Conservation (phyloP, 1,284 basidiomycete species). For the Moesziomyces globuligerus region DNA sequence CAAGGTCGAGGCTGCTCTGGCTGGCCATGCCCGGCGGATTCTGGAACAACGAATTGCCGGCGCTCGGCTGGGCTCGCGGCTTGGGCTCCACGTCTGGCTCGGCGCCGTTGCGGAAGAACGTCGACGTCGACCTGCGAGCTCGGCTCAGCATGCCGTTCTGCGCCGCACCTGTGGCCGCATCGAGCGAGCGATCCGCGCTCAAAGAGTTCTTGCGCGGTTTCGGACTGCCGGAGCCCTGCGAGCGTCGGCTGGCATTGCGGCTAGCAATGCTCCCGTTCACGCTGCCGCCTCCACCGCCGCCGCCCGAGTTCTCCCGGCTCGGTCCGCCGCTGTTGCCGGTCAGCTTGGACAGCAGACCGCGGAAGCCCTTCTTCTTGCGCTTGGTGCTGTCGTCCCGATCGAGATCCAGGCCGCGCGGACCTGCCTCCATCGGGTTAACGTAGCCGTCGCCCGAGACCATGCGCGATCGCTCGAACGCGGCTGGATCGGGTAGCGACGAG, state of each 20-base stretch:
- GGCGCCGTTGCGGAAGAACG: slow-evolving; percentile 34
- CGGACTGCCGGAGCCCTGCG: slow-evolving; percentile 40
- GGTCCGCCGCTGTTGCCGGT: slow-evolving; percentile 28
- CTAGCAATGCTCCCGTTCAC: slow-evolving; percentile 47
- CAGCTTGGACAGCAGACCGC: slow-evolving; percentile 52
- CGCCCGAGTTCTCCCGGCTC: slow-evolving; percentile 21
- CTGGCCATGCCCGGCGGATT: slow-evolving; percentile 54
- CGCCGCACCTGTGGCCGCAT: slow-evolving; percentile 11
- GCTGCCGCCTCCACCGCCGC: slow-evolving; percentile 12
- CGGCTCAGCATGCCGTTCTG: slow-evolving; percentile 37
- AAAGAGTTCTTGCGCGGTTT: slow-evolving; percentile 36
- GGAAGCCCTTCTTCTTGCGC: slow-evolving; percentile 56
- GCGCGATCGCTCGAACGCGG: slow-evolving; percentile 32
- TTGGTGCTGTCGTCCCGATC: slow-evolving; percentile 29
- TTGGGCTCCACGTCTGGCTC: slow-evolving; percentile 20
- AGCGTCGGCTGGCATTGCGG: slow-evolving; percentile 44
- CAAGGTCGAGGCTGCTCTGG: slow-evolving; percentile 56
- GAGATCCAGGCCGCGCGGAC: slow-evolving; percentile 30
- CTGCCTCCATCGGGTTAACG: slow-evolving; percentile 43
- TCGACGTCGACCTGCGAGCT: slow-evolving; percentile 43
- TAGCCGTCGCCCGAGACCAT: slow-evolving; percentile 44
- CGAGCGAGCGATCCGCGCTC: slow-evolving; percentile 42
- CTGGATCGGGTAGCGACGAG: slow-evolving; percentile 29
- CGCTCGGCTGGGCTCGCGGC: slow-evolving; percentile 11
- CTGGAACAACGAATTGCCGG: slow-evolving; percentile 34